Evolutionary conservation across 352 stramenopile genomes (phyloP).

Genomic region (Globisporangium apiculatum): DNA sequence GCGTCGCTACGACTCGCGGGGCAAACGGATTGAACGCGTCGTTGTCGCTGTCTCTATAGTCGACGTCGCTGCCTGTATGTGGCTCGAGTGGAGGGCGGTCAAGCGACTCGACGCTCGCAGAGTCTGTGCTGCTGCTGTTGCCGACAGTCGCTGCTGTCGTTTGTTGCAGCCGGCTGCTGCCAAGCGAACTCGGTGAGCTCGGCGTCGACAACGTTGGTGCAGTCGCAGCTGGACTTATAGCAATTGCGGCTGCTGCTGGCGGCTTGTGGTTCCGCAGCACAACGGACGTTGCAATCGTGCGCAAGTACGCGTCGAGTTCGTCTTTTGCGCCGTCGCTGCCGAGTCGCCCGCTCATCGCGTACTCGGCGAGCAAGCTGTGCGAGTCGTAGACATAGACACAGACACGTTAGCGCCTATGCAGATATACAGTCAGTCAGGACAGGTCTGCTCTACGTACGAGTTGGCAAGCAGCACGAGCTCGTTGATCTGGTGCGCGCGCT

Average conservation of each 20-base stretch:
- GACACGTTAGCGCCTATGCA: not conserved
- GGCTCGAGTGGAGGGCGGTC: not conserved
- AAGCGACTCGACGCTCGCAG: conserved; percentile 5
- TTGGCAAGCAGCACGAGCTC: conserved; percentile 79
- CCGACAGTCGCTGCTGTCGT: not conserved
- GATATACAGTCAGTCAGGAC: not conserved
- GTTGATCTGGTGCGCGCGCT: conserved; percentile 67
- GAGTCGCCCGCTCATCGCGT: conserved; percentile 50
- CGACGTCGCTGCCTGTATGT: not conserved
- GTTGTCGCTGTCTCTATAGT: conserved; percentile 27
- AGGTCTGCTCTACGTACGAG: conserved; percentile 14
- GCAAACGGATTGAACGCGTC: conserved; percentile 70
- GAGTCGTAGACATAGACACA: not conserved
- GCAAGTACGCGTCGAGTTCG: conserved; percentile 59
- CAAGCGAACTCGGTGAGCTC: too few relatives aligned
- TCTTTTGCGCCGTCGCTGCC: conserved; percentile 49
- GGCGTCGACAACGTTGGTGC: not conserved
- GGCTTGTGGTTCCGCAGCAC: conserved; percentile 43
- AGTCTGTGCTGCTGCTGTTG: not conserved
- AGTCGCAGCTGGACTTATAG: conserved; percentile 11
- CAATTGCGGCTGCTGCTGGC: not conserved
- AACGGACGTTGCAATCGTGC: conserved; percentile 51
- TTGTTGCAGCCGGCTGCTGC: not conserved
- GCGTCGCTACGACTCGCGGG: conserved; percentile 4
- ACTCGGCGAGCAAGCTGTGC: conserved; percentile 57